These are phyloP conservation scores for Mortierella sp. DNA, from an alignment of 371 early-diverging fungal species.

Conservation along the genomic window DNA sequence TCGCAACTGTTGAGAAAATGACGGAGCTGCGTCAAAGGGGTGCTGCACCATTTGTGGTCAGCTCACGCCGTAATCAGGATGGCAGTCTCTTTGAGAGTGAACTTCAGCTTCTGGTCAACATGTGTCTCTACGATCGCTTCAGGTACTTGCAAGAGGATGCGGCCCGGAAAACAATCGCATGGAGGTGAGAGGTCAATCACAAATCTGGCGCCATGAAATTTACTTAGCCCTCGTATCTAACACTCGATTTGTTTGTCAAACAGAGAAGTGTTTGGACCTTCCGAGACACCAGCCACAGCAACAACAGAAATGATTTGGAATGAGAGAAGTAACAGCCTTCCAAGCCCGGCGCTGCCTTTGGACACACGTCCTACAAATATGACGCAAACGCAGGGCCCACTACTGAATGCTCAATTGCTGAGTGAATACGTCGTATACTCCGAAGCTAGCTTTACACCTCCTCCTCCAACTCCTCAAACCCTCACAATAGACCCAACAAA, in stretches of 20 bases:
- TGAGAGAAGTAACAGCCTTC: not conserved
- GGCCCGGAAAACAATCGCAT: conserved; percentile 39
- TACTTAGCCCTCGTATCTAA: not conserved
- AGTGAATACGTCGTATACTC: not conserved
- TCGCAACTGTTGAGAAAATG: conserved; percentile 32
- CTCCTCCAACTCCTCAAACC: conserved; percentile 1
- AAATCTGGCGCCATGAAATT: not conserved
- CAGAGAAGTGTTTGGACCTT: conserved; percentile 16
- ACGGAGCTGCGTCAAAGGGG: conserved; percentile 41
- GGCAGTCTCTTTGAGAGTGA: conserved; percentile 39
- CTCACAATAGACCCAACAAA: not conserved
- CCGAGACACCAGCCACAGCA: not conserved
- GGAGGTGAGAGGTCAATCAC: conserved; percentile 30
- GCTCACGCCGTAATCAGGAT: conserved; percentile 30
- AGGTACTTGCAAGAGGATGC: conserved; percentile 44
- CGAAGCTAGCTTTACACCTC: not conserved
- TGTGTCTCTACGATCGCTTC: conserved; percentile 45
- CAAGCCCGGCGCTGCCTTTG: not conserved
- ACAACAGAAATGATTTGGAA: conserved; percentile 24
- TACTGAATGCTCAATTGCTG: conserved; percentile 4
- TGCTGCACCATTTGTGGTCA: conserved; percentile 38
- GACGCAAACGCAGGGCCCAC: not conserved
- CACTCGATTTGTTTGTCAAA: not conserved
- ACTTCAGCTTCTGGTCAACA: conserved; percentile 23
- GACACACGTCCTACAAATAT: conserved; percentile 9